Conservation (phyloP, 306 rosid species). For the barrel medic (Medicago truncatula) region DNA sequence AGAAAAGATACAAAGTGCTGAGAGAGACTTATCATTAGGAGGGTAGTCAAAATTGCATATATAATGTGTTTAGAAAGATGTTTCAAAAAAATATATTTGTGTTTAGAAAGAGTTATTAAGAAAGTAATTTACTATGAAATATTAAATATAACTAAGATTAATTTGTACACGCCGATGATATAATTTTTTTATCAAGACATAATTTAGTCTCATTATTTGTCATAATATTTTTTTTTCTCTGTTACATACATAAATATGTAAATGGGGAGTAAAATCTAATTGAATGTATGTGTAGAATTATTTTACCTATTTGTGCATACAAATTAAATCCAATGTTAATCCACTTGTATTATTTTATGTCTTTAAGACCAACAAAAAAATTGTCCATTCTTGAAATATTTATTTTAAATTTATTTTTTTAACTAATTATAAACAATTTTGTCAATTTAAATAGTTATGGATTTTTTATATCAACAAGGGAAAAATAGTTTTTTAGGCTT, state of each 20-base stretch:
- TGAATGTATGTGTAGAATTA: no score
- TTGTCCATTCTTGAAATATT: neutral
- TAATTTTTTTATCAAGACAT: no score
- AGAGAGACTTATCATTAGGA: constrained; percentile 3
- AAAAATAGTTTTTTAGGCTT: constrained; percentile 26
- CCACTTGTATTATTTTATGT: no score
- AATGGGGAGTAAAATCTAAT: neutral
- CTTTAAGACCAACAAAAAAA: no score
- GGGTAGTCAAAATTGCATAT: no score
- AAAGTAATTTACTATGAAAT: neutral
- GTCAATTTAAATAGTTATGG: neutral
- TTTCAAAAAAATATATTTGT: no score
- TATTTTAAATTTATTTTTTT: neutral
- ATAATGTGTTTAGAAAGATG: no score
- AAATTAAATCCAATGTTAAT: no score
- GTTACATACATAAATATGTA: neutral
- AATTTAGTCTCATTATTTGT: neutral
- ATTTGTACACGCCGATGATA: neutral
- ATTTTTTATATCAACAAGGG: constrained; percentile 4
- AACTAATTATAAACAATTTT: neutral
- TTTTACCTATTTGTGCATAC: no score
- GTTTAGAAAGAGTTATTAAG: neutral
- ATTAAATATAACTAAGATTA: neutral
- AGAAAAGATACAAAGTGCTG: neutral
- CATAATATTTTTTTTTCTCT: no score